Base-by-base conservation (phyloP, 2,329 filamentous ascomycete species). In the Sphaerulina populicola region DNA sequence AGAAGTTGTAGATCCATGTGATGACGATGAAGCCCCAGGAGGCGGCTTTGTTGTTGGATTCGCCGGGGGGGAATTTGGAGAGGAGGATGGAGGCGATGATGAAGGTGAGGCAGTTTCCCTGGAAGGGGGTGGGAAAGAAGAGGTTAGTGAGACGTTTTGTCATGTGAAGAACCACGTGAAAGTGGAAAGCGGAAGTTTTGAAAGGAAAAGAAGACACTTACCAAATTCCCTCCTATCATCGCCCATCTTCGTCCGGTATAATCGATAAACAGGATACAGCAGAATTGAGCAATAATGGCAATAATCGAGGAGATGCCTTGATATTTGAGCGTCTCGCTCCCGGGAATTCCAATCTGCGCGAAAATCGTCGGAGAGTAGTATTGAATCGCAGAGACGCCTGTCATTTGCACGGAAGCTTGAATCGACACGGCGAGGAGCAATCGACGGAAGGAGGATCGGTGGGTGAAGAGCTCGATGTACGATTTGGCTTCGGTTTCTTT, bases 1-100 rank as follows among this genome's bases (percentile, higher is more conserved):
- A 83, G 71, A 88, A 85, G 69, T 90, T 89, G 74, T 87, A 90
- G 1, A 86, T 65, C 86, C 86, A 90, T 1, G 85, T 90, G 60
- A 79, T 75, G 61, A 81, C 77, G 55, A 90, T 90, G 68, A 90
- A 91, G 1, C 80, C 84, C 82, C 83, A 87, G 6, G 76, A 75
- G 1, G 83, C 83, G 4, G 73, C 71, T 37, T 68, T 69, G 52
- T 80, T 80, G 51, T 66, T 67, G 55, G 52, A 70, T 1, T 66
- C 67, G 2, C 75, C 72, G 1, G 84, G 78, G 1, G 85, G 85
- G 66, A 83, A 89, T 66, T 67, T 66, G 8, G 77, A 77, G 8
- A 81, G 66, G 47, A 80, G 64, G 10, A 75, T 69, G 0, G 75
- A 77, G 2, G 83, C 82, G 45, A 88, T 77, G 67, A 88, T 81